Percentiles rank a stretch among this genome's conserved stretches.
Evolutionary conservation across 805 yeast genomes (phyloP).

Genomic region (Cyberlindnera americana): DNA sequence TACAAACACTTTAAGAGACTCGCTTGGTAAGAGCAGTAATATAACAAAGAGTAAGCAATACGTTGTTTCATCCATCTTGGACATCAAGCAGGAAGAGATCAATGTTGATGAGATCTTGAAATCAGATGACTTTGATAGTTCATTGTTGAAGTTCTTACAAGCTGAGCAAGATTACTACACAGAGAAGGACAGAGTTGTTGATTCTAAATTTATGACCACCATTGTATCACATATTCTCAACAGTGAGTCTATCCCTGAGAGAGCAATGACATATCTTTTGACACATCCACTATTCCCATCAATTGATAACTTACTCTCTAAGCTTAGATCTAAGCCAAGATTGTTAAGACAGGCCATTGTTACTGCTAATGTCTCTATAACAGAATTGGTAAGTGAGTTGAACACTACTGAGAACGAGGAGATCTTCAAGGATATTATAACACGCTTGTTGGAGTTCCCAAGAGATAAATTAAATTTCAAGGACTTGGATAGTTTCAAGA

Average conservation of each 20-base stretch:
- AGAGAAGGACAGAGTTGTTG: constrained; percentile 64
- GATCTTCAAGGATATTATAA: constrained; percentile 62
- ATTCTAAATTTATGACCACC: constrained; percentile 47
- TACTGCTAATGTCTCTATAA: constrained; percentile 64
- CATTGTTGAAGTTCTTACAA: constrained; percentile 30
- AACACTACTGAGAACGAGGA: constrained; percentile 54
- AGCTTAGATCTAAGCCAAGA: constrained; percentile 53
- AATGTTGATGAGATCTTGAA: constrained; percentile 24
- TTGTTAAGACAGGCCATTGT: constrained; percentile 79
- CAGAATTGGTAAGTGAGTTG: constrained; percentile 62
- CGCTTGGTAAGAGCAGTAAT: constrained; percentile 56
- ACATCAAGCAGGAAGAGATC: constrained; percentile 17
- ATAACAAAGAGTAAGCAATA: constrained; percentile 6
- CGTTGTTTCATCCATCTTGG: constrained; percentile 28
- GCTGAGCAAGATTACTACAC: constrained; percentile 50
- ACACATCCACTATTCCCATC: constrained; percentile 88
- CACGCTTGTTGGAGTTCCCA: constrained; percentile 61
- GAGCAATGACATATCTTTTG: constrained; percentile 64
- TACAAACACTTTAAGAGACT: constrained; percentile 61
- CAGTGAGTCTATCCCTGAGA: constrained; percentile 32
- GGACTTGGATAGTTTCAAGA: constrained; percentile 32
- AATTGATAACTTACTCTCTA: constrained; percentile 51
- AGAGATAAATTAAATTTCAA: constrained; percentile 32
- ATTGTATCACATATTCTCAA: constrained; percentile 42
- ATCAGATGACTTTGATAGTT: constrained; percentile 29